A percentile compares a stretch with the other conserved stretches of the same genome.
These are phyloP conservation scores for Gymnopus androsaceus DNA, from an alignment of 1,284 basidiomycete genomes.

Conservation along the genomic window DNA sequence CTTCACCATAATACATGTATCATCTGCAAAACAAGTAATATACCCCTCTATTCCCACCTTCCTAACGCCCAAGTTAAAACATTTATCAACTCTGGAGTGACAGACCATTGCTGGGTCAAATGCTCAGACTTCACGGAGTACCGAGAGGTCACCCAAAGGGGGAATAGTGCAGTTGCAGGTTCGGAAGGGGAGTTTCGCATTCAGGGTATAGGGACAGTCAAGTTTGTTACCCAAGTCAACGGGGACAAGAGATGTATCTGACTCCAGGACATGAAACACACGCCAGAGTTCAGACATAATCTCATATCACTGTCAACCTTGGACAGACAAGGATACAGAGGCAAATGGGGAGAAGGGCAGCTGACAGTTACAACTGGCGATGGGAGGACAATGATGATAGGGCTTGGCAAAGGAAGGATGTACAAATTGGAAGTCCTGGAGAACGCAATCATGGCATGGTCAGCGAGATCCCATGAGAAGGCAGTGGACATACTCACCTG, in stretches of 20 bases:
- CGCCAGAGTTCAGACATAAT: neutral
- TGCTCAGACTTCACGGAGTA: neutral
- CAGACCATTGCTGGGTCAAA: neutral
- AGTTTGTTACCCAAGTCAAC: no score
- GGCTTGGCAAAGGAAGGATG: neutral
- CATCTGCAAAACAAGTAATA: neutral
- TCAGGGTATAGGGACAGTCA: neutral
- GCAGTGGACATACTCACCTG: conserved; percentile 9
- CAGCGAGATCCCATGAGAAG: neutral
- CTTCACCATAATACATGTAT: neutral
- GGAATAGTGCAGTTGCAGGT: neutral
- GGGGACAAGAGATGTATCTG: no score
- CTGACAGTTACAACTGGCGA: neutral
- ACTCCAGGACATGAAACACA: no score
- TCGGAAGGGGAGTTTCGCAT: neutral
- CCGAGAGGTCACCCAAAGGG: neutral
- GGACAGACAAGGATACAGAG: neutral
- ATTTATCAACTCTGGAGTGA: neutral
- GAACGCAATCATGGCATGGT: neutral
- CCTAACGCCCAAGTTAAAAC: neutral
- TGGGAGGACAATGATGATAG: neutral
- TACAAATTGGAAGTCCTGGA: neutral
- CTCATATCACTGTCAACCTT: neutral
- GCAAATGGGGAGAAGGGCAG: neutral
- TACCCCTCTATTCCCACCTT: neutral